These are phyloP conservation scores for Eimeria praecox DNA, from an alignment of 169 alveolate genomes.

Conservation along the genomic window DNA sequence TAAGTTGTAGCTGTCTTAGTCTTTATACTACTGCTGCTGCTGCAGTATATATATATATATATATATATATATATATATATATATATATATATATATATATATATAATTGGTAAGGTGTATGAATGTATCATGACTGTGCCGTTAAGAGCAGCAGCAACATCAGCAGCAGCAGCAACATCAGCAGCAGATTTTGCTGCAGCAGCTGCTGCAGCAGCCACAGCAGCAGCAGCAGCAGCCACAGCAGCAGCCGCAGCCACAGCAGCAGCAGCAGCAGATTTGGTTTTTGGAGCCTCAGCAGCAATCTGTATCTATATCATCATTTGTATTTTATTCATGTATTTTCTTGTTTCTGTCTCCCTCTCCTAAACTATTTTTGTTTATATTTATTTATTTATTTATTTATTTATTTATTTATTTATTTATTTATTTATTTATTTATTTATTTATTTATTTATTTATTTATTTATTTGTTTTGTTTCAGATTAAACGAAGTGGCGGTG, in stretches of 20 bases:
- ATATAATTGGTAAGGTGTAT: no score
- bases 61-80: no score
- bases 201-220: background rate
- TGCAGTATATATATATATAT: no score
- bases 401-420: background rate
- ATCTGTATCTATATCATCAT: no score
- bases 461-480: background rate
- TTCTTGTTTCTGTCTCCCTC: background rate
- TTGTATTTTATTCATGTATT: background rate
- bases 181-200: no score
- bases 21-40: background rate
- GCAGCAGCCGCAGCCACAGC: no score
- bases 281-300: no score
- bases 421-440: background rate
- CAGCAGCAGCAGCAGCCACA: background rate
- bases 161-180: background rate
- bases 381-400: background rate
- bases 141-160: background rate
- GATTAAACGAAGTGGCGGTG: constrained; percentile 46
- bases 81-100: no score
- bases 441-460: background rate
- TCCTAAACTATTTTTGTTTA: background rate
- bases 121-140: no score
- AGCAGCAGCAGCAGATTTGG: no score
- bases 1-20: background rate